A percentile compares a stretch with the other conserved stretches of the same genome.
phyloP scores from a whole-genome alignment of 352 stramenopile species.

The Phytophthora colocasiae region DNA sequence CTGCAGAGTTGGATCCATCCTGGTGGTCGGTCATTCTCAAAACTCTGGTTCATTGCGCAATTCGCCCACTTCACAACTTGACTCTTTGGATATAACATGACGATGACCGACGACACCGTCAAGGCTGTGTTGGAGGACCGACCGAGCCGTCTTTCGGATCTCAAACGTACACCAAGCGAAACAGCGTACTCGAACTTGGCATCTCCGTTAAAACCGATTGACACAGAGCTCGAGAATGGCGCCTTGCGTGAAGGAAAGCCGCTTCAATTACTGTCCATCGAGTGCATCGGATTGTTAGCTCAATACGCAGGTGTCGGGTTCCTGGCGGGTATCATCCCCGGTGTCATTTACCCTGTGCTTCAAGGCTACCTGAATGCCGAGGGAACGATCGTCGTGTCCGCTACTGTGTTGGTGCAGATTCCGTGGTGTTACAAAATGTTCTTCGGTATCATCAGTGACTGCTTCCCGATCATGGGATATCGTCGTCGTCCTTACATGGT shows the following conservation, averaged over 20 bases:
- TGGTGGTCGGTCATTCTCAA: conserved; percentile 12
- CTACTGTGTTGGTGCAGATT: conserved; percentile 51
- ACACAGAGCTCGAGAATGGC: conserved; percentile 33
- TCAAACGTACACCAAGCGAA: conserved; percentile 16
- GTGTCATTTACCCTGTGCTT: conserved; percentile 58
- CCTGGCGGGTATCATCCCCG: conserved; percentile 46
- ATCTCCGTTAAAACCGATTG: conserved; percentile 24
- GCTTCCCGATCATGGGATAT: conserved; percentile 59
- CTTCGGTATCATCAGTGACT: conserved; percentile 60
- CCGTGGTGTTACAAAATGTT: conserved; percentile 66
- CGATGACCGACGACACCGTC: conserved; percentile 24
- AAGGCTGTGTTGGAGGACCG: conserved; percentile 31
- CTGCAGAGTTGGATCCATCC: conserved; percentile 6
- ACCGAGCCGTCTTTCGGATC: conserved; percentile 20
- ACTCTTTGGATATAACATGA: conserved; percentile 17
- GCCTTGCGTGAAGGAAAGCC: conserved; percentile 44
- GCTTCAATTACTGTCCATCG: conserved; percentile 37
- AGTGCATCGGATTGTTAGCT: conserved; percentile 49
- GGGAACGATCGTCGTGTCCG: conserved; percentile 50
- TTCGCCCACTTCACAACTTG: conserved; percentile 14
- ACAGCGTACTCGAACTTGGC: conserved; percentile 23
- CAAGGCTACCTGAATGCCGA: conserved; percentile 62
- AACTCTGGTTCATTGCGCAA: conserved; percentile 20
- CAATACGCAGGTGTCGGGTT: conserved; percentile 61
- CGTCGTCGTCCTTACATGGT: conserved; percentile 63